Conservation (phyloP, 2,329 filamentous ascomycete species). For the Arthroderma sp. region DNA sequence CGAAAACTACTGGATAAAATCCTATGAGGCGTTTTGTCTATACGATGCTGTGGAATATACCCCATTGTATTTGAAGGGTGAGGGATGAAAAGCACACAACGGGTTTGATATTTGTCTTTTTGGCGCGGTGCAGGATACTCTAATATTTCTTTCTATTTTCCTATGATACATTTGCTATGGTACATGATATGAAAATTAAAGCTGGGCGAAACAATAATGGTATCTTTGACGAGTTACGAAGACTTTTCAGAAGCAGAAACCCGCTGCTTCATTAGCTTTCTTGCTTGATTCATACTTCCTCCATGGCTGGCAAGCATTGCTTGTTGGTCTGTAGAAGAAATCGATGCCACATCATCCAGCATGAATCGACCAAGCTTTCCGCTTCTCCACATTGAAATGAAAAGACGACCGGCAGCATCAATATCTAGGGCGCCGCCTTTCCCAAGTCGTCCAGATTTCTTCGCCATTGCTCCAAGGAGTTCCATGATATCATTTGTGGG, state of each 20-base stretch:
- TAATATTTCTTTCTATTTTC: too few species aligned
- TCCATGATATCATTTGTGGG: conserved; percentile 77
- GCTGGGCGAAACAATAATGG: too few species aligned
- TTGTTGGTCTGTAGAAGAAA: conserved; percentile 38
- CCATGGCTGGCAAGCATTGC: conserved; percentile 18
- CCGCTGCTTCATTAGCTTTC: too few species aligned
- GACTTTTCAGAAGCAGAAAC: too few species aligned
- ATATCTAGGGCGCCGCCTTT: conserved; percentile 59
- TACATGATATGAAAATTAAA: too few species aligned
- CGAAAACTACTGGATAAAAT: conserved; percentile 75
- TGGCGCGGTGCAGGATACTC: too few species aligned
- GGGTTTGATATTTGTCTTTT: too few species aligned
- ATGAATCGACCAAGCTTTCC: conserved; percentile 65
- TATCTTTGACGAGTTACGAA: too few species aligned
- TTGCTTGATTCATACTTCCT: conserved; percentile 16
- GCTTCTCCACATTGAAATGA: conserved; percentile 68
- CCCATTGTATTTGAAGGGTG: too few species aligned
- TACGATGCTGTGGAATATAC: too few species aligned
- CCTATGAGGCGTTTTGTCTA: neutral
- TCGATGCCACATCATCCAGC: conserved; percentile 60
- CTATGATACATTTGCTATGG: too few species aligned
- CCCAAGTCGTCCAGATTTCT: conserved; percentile 59
- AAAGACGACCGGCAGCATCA: conserved; percentile 62
- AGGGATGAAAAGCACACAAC: too few species aligned
- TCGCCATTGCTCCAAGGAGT: conserved; percentile 58